Percentiles rank a stretch among this genome's conserved stretches.
Conservation (phyloP, 2,329 filamentous ascomycete genomes). For the Penicillium sp. region DNA sequence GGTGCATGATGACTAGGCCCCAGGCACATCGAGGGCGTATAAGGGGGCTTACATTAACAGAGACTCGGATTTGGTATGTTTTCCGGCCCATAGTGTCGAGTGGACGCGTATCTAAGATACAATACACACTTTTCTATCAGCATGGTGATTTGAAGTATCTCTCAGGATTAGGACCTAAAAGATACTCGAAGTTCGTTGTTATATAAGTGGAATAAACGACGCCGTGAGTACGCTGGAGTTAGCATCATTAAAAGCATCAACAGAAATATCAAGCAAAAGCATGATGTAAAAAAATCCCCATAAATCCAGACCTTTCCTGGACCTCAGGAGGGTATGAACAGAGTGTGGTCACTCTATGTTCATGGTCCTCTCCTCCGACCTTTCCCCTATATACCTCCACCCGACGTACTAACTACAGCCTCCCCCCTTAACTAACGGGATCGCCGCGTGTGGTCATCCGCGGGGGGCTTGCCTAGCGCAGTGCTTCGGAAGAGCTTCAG, state of each 20-base stretch:
- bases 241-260: too few species aligned
- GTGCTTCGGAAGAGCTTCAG: background rate
- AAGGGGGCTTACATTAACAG: too few species aligned
- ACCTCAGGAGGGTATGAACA: background rate
- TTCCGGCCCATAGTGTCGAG: too few species aligned
- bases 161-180: too few species aligned
- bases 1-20: background rate
- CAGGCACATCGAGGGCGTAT: background rate
- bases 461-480: background rate
- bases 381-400: background rate
- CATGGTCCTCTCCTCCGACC: background rate
- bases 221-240: too few species aligned
- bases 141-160: too few species aligned
- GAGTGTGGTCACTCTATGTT: background rate
- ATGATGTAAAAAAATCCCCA: background rate
- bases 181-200: too few species aligned
- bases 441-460: background rate
- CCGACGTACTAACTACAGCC: background rate
- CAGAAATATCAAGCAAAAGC: too few species aligned
- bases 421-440: background rate
- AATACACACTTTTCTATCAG: too few species aligned
- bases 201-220: too few species aligned
- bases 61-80: too few species aligned
- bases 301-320: background rate
- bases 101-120: too few species aligned